Evolutionary conservation across 495 filamentous ascomycete species (phyloP).

Genomic region (Xylaria longipes): DNA sequence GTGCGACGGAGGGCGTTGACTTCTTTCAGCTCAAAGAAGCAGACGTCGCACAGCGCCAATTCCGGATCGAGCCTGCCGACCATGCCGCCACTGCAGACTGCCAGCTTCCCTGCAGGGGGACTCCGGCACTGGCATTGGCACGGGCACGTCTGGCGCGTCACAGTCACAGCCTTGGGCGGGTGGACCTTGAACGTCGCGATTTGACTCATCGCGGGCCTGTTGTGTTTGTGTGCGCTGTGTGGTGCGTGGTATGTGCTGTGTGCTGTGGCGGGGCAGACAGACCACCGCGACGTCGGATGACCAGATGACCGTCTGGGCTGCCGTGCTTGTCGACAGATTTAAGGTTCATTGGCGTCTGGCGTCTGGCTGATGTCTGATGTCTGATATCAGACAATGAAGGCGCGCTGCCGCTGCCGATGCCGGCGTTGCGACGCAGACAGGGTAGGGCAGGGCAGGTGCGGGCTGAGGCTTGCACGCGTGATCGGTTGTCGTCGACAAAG

Average conservation of each 20-base stretch:
- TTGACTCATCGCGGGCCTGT: constrained; percentile 13
- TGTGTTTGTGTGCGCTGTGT: no score
- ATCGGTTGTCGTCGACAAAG: neutral
- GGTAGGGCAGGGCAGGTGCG: neutral
- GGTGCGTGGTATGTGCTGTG: no score
- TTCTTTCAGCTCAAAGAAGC: constrained; percentile 10
- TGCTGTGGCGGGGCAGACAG: neutral
- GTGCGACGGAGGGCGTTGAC: neutral
- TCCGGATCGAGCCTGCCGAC: constrained; percentile 24
- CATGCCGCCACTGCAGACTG: neutral
- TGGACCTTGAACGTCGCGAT: neutral
- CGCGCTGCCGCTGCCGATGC: neutral
- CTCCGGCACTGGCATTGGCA: constrained; percentile 14
- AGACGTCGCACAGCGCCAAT: constrained; percentile 14
- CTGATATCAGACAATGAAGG: neutral
- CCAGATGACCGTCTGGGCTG: neutral
- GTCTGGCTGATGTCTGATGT: no score
- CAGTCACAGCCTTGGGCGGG: neutral
- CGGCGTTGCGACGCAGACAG: neutral
- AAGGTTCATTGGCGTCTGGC: neutral
- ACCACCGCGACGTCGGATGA: no score
- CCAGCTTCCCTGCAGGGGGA: neutral
- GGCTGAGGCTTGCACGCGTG: neutral
- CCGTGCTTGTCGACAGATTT: neutral
- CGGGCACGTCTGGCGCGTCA: neutral